A percentile compares a stretch with the other conserved stretches of the same genome.
phyloP scores from a whole-genome alignment of 2,329 filamentous ascomycete genomes.

The Aspergillus uvarum region DNA sequence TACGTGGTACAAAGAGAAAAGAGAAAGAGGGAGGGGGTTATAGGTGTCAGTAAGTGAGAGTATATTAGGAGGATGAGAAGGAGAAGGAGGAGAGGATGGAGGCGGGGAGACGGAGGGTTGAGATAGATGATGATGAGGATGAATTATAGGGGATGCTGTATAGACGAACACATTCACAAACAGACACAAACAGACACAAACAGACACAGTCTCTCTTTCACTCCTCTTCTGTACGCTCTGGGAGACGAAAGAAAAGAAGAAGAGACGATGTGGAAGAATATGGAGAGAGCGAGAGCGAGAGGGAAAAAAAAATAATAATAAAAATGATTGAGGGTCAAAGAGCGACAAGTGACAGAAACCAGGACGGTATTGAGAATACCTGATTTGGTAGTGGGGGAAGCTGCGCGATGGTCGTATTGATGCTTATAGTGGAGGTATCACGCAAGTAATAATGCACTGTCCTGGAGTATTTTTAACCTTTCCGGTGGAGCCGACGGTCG shows the following conservation, averaged over 20 bases:
- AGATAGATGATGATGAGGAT: background rate
- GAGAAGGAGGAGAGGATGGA: constrained; percentile 3
- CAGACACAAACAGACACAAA: background rate
- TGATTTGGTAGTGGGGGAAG: background rate
- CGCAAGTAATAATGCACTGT: background rate
- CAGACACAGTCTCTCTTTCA: background rate
- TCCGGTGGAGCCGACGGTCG: background rate
- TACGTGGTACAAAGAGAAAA: background rate
- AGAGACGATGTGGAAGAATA: background rate
- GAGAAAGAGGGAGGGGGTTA: background rate
- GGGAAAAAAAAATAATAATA: background rate
- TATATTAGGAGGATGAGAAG: background rate
- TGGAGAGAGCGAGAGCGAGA: background rate
- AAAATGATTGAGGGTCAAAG: background rate
- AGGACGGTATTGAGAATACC: background rate
- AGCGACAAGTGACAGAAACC: background rate
- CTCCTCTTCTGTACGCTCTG: background rate
- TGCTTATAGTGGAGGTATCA: background rate
- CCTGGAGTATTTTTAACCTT: background rate
- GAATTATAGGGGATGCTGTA: constrained; percentile 12
- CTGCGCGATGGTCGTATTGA: background rate
- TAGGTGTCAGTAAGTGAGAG: background rate
- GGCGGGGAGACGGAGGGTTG: background rate
- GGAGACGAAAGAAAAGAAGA: background rate
- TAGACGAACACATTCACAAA: background rate